Conservation (phyloP, 257 asterid genomes). For the Salvia splendens region DNA sequence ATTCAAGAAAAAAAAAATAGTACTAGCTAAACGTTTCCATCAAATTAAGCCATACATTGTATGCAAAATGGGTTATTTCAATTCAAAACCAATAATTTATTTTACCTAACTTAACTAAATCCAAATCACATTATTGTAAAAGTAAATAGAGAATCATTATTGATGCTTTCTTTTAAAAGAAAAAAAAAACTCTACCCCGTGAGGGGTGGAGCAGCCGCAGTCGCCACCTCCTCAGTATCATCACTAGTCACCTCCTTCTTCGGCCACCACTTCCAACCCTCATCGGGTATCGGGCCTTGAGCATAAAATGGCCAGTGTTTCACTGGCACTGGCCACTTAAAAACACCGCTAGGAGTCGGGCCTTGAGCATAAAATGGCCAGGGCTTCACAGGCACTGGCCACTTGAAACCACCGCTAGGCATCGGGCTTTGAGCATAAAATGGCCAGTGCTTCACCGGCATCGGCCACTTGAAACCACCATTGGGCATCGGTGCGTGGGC, state of each 20-base stretch:
- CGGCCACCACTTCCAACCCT: constrained; percentile 4
- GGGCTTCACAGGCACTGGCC: too few relatives aligned
- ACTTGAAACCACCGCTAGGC: too few relatives aligned
- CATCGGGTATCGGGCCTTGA: not conserved
- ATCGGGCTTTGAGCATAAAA: not conserved
- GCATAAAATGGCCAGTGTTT: not conserved
- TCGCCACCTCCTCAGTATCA: not conserved
- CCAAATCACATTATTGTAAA: not conserved
- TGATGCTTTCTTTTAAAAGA: not conserved
- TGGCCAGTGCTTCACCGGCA: constrained; percentile 8
- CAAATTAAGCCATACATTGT: too few relatives aligned
- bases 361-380: too few relatives aligned
- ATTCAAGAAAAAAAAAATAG: too few relatives aligned
- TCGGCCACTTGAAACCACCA: not conserved
- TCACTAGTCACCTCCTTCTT: not conserved
- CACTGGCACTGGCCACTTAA: too few relatives aligned
- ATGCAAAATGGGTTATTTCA: too few relatives aligned
- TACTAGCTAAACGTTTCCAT: too few relatives aligned
- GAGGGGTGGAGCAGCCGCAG: not conserved
- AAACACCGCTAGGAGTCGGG: too few relatives aligned
- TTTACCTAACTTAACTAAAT: too few relatives aligned
- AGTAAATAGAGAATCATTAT: not conserved
- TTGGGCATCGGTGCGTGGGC: not conserved
- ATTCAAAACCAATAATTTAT: not conserved
- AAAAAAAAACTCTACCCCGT: not conserved